Evolutionary conservation across 345 rosid genomes (phyloP), one percentile per base, ranked within the genome.

Genomic region (Abelmoschus esculentus): DNA sequence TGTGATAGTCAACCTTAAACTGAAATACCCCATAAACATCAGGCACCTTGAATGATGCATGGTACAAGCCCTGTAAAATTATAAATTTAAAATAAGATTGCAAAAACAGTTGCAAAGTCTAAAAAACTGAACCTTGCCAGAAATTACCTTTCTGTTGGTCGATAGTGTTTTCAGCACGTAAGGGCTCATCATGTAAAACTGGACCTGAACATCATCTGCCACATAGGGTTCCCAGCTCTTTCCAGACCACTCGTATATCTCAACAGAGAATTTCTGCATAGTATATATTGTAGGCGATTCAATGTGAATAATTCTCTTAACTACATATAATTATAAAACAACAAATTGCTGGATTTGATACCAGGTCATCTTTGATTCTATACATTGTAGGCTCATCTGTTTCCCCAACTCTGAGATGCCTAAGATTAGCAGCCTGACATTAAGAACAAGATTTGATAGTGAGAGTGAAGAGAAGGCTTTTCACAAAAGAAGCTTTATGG

Each of bases 1-100:
- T 84, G 65, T 85, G 76, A 74, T 89, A 87, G 73, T 89, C 96
- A 70, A 87, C 83, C 80, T 87, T 89, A 69, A 87, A 89, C 73
- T 89, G 91, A 80, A 89, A 89, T 64, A 89, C 90, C 32, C 90
- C 89, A 71, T 89, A 87, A 12, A 89, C 87, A 84, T 89, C 90
- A 57, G 91, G 90, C 73, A 89, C 91, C 86, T 77, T 83, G 75
- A 87, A 89, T 53, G 91, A 80, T 61, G 91, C 71, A 54, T 76
- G 77, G 59, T 81, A 89, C 52, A 89, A 65, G 53, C 96, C 90
- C 91, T 89, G 84, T 73, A 73, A 62, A 78, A 42, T 32, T 46
- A 28, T 62, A 64, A 66, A 67, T 15, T 64, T 5, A 68, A 36
- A 17, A 67, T 54, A 6, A 13, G 46, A 67, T 42, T 40, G 11